Evolutionary conservation across 1,284 basidiomycete species (phyloP).

Genomic region (Puccinia triticina): DNA sequence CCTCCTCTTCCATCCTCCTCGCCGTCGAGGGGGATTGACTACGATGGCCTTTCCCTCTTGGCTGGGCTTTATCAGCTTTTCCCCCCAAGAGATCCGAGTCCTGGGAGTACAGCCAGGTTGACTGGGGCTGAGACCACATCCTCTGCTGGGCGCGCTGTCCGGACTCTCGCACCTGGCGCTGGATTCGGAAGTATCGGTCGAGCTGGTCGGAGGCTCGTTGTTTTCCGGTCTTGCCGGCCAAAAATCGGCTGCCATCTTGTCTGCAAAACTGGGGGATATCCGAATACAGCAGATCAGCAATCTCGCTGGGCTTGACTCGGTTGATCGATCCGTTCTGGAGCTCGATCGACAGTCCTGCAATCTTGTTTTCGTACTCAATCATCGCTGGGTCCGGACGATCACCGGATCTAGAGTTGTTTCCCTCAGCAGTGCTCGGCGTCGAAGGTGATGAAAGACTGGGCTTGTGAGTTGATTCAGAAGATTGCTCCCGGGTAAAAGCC

Average conservation of each 20-base stretch:
- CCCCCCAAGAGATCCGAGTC: constrained; percentile 13
- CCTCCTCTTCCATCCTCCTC: constrained; percentile 12
- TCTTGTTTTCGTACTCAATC: constrained; percentile 43
- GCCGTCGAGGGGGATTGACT: no score
- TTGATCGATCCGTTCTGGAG: constrained; percentile 47
- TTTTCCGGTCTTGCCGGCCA: constrained; percentile 42
- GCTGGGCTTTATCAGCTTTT: neutral
- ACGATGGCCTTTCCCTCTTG: no score
- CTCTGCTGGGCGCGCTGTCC: constrained; percentile 44
- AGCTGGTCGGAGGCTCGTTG: constrained; percentile 40
- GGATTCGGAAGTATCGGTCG: constrained; percentile 44
- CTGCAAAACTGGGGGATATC: constrained; percentile 47
- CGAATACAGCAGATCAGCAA: constrained; percentile 44
- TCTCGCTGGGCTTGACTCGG: constrained; percentile 20
- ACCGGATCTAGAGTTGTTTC: no score
- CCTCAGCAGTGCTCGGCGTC: constrained; percentile 21
- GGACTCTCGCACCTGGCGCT: constrained; percentile 25
- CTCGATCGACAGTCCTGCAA: constrained; percentile 24
- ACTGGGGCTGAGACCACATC: constrained; percentile 37
- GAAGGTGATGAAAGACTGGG: constrained; percentile 27
- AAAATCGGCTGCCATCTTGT: constrained; percentile 49
- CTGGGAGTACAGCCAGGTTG: constrained; percentile 48
- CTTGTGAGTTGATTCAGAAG: neutral
- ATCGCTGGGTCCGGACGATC: constrained; percentile 40
- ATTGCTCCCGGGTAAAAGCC: neutral